phyloP scores from a whole-genome alignment of 2,329 filamentous ascomycete species.

The Davidsoniella neocaledoniae region DNA sequence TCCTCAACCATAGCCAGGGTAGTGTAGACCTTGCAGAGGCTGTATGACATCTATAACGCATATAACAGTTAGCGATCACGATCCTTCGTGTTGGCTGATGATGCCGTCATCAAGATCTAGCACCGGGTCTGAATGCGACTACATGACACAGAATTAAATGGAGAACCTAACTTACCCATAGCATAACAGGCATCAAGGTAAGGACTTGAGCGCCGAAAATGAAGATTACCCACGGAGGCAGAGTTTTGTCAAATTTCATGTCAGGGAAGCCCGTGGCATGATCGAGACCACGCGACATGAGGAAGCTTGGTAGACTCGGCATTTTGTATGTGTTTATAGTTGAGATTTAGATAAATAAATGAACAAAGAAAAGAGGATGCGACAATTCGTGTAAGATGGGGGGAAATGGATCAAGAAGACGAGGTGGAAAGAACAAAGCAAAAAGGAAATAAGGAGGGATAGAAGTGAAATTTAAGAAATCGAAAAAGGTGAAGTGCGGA shows the following conservation, averaged over 20 bases:
- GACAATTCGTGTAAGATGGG: no score
- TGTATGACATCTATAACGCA: conserved; percentile 30
- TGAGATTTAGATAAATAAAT: neutral
- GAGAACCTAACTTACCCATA: conserved; percentile 7
- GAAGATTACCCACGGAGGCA: conserved; percentile 1
- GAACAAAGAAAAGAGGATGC: no score
- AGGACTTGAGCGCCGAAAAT: conserved; percentile 4
- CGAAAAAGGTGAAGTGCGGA: no score
- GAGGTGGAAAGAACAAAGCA: neutral
- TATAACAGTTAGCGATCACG: neutral
- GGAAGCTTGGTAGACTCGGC: neutral
- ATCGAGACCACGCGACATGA: conserved; percentile 3
- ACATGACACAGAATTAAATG: neutral
- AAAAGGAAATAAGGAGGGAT: neutral
- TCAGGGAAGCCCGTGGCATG: conserved; percentile 1
- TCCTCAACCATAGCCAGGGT: conserved; percentile 42
- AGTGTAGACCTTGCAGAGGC: conserved; percentile 32
- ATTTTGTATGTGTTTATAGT: neutral
- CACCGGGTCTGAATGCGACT: neutral
- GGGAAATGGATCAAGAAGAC: neutral
- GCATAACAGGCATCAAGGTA: neutral
- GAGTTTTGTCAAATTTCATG: neutral
- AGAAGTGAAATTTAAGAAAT: no score
- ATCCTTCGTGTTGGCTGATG: neutral
- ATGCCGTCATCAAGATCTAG: neutral